Conservation (phyloP, 2,329 filamentous ascomycete species). For the Triangularia verruculosa region DNA sequence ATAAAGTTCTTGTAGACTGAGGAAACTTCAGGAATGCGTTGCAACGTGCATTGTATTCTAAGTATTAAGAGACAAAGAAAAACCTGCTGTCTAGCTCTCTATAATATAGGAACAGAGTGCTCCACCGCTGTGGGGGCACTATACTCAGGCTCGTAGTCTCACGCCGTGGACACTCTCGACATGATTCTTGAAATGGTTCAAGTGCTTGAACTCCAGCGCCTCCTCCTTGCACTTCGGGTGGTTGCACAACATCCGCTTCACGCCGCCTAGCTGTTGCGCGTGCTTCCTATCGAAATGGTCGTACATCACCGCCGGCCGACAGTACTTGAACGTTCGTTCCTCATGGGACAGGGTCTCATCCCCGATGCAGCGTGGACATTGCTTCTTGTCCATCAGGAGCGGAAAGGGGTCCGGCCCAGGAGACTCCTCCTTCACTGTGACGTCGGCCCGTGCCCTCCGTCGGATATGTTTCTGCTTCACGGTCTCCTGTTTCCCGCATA, state of each 20-base stretch:
- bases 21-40: too few species aligned
- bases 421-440: slow-evolving; percentile 14
- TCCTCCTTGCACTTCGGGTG: slow-evolving; percentile 9
- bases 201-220: slow-evolving; percentile 6
- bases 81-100: too few species aligned
- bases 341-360: slow-evolving; percentile 11
- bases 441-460: slow-evolving; percentile 5
- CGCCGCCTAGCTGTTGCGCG: not conserved
- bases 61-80: too few species aligned
- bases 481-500: slow-evolving; percentile 18
- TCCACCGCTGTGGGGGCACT: too few species aligned
- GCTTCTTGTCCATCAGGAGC: slow-evolving; percentile 14
- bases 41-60: too few species aligned
- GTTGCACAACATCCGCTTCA: slow-evolving; percentile 2
- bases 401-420: slow-evolving; percentile 15
- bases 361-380: slow-evolving; percentile 17
- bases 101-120: too few species aligned
- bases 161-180: too few species aligned
- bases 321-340: slow-evolving; percentile 15
- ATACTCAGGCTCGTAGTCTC: too few species aligned
- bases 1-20: too few species aligned
- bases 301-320: slow-evolving; percentile 7
- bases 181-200: too few species aligned
- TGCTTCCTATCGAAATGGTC: slow-evolving; percentile 10
- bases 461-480: slow-evolving; percentile 11